Percentiles rank a stretch among this genome's conserved stretches.
phyloP scores from a whole-genome alignment of 176 grass and related monocot species.

The Miscanthus lutarioriparius region DNA sequence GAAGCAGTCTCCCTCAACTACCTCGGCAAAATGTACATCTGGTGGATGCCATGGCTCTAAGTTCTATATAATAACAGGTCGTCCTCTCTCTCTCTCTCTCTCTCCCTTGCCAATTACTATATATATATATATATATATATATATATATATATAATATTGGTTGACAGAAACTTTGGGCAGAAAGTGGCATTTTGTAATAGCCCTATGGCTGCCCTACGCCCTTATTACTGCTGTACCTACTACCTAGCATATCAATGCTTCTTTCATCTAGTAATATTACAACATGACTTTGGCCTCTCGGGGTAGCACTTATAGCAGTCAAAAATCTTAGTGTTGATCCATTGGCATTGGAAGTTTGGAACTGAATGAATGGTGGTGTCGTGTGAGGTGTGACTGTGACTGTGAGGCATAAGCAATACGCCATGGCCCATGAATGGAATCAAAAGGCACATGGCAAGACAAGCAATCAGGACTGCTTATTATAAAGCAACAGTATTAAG shows the following conservation, averaged over 20 bases:
- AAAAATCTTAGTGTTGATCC: background rate
- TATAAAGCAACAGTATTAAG: background rate
- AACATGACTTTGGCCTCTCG: background rate
- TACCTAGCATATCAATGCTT: too few relatives aligned
- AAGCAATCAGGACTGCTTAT: too few relatives aligned
- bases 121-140: background rate
- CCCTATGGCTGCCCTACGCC: background rate
- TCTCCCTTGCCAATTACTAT: background rate
- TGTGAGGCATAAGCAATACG: background rate
- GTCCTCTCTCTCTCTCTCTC: background rate
- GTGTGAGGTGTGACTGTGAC: background rate
- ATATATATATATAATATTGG: too few relatives aligned
- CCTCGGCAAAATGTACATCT: slow-evolving; percentile 97
- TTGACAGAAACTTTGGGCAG: background rate
- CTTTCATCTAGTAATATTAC: too few relatives aligned
- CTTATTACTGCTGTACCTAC: background rate
- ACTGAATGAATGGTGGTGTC: background rate
- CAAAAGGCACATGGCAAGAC: too few relatives aligned
- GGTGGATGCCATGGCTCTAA: slow-evolving; percentile 97
- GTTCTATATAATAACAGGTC: background rate
- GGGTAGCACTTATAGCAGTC: background rate
- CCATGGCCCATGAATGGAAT: too few relatives aligned
- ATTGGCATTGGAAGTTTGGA: background rate
- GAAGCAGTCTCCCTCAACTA: slow-evolving; percentile 80
- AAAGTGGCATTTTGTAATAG: slow-evolving; percentile 19